phyloP scores from a whole-genome alignment of 345 rosid genomes.

The Eutrema japonicum region DNA sequence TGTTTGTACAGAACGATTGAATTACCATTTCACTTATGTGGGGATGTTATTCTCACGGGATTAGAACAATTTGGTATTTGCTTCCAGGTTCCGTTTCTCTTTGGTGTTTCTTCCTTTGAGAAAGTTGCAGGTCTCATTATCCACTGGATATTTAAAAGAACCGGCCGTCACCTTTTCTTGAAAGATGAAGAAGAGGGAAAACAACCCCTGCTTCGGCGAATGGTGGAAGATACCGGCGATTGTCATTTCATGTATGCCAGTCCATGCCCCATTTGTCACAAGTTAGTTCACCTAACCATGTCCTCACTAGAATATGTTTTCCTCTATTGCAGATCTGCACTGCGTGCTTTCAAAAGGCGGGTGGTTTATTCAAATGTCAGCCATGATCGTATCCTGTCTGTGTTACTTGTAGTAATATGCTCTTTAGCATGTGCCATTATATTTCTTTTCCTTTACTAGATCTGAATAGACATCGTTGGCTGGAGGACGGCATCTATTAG shows the following conservation, averaged over 20 bases:
- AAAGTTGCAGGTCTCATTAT: constrained; percentile 79
- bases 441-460: constrained; percentile 50
- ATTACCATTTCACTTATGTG: constrained; percentile 8
- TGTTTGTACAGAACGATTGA: constrained; percentile 8
- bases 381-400: constrained; percentile 82
- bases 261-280: constrained; percentile 1
- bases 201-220: constrained; percentile 78
- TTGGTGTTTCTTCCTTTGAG: constrained; percentile 89
- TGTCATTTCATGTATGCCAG: constrained; percentile 68
- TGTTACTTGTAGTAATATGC: constrained; percentile 12
- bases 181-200: constrained; percentile 81
- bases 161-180: constrained; percentile 94
- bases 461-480: constrained; percentile 79
- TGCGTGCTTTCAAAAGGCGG: constrained; percentile 75
- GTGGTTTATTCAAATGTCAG: constrained; percentile 88
- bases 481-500: constrained; percentile 98
- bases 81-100: constrained; percentile 94
- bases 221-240: constrained; percentile 72
- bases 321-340: constrained; percentile 75
- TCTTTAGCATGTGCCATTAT: constrained; percentile 25
- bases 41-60: background rate
- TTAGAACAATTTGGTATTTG: constrained; percentile 21
- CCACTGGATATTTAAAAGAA: constrained; percentile 93
- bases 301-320: constrained; percentile 28
- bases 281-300: constrained; percentile 26